These are phyloP conservation scores for Eucalyptus tenuipes DNA, from an alignment of 345 rosid genomes.

Conservation along the genomic window DNA sequence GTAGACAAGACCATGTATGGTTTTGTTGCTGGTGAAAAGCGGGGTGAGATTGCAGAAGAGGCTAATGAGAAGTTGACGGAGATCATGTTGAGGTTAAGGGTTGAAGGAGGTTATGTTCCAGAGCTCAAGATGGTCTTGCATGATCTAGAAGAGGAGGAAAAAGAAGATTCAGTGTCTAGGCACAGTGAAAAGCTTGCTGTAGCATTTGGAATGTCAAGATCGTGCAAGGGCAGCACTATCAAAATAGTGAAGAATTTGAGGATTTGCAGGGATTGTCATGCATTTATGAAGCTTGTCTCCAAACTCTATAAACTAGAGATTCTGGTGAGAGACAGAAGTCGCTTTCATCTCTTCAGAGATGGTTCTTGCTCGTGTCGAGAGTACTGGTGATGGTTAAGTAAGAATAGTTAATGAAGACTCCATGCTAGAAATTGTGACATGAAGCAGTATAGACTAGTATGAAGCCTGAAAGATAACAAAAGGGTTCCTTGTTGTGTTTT, in stretches of 20 bases:
- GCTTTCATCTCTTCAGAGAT: constrained; percentile 51
- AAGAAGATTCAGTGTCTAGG: constrained; percentile 2
- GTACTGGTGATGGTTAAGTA: constrained; percentile 27
- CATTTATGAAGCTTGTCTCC: constrained; percentile 43
- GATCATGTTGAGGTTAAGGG: neutral
- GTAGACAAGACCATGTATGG: constrained; percentile 16
- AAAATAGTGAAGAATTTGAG: constrained; percentile 71
- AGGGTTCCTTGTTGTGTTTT: neutral
- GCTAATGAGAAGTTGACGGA: constrained; percentile 10
- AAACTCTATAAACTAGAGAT: constrained; percentile 36
- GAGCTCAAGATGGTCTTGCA: constrained; percentile 8
- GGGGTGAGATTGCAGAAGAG: neutral
- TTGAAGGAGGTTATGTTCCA: constrained; percentile 8
- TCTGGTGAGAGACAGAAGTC: constrained; percentile 56
- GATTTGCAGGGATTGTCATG: constrained; percentile 67
- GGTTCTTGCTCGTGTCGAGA: constrained; percentile 65
- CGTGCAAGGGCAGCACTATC: constrained; percentile 35
- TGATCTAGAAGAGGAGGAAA: constrained; percentile 13
- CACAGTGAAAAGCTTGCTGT: constrained; percentile 19
- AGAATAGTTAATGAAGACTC: neutral
- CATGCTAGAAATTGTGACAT: neutral
- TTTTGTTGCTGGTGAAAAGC: constrained; percentile 7
- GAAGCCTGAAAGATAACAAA: neutral
- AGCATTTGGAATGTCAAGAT: constrained; percentile 43
- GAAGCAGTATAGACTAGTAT: neutral